phyloP scores from a whole-genome alignment of 331 rosid species.

The Quercus phellos region DNA sequence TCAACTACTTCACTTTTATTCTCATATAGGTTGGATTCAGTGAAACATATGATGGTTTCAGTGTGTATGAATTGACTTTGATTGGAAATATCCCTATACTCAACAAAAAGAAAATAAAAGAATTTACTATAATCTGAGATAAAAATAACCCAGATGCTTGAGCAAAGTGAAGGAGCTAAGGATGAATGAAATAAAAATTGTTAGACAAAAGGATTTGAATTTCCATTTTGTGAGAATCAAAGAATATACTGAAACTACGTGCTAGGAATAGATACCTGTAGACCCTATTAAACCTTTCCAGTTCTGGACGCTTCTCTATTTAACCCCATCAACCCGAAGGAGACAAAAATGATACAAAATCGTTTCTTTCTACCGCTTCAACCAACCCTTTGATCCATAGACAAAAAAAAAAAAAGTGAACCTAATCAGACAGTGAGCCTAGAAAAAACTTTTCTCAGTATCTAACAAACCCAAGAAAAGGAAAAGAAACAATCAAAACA shows the following conservation, averaged over 20 bases:
- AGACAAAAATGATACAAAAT: conserved; percentile 21
- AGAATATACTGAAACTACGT: conserved; percentile 12
- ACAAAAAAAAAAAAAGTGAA: conserved; percentile 8
- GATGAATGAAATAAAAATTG: background rate
- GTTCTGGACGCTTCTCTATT: conserved; percentile 17
- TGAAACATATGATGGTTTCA: background rate
- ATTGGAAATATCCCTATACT: background rate
- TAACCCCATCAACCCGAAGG: conserved; percentile 13
- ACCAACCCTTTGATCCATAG: conserved; percentile 32
- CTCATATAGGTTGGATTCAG: conserved; percentile 19
- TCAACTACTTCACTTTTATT: conserved; percentile 19
- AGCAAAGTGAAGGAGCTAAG: background rate
- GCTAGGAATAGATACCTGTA: conserved; percentile 21
- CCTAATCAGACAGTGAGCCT: no score
- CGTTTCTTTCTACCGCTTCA: conserved; percentile 19
- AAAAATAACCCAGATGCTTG: background rate
- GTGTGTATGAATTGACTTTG: background rate
- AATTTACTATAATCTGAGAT: conserved; percentile 3
- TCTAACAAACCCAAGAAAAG: conserved; percentile 25
- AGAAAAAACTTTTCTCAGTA: conserved; percentile 18
- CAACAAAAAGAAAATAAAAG: background rate
- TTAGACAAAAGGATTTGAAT: background rate
- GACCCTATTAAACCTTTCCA: conserved; percentile 26
- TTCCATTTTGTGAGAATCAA: background rate
- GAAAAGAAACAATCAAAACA: background rate